phyloP scores from a whole-genome alignment of 495 filamentous ascomycete genomes.

The Penicillium macrosclerotiorum region DNA sequence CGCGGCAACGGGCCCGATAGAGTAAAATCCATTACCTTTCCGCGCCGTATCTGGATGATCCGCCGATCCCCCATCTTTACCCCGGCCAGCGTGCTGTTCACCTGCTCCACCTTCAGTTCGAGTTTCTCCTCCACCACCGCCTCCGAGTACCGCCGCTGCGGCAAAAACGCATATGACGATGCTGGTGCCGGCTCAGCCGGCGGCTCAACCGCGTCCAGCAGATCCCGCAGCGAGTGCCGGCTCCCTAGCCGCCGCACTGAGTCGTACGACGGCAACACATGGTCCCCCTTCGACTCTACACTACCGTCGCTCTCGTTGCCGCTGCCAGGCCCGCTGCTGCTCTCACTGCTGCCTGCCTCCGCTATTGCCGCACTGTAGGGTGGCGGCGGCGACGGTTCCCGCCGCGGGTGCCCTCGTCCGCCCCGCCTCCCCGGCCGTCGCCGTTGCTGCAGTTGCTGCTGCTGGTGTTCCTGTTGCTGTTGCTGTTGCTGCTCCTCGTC shows the following conservation, averaged over 20 bases:
- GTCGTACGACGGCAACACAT: slow-evolving; percentile 3
- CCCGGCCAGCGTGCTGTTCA: slow-evolving; percentile 6
- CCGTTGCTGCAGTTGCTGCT: no score
- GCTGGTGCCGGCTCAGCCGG: slow-evolving; percentile 23
- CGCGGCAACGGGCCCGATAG: slow-evolving; percentile 9
- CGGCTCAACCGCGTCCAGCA: slow-evolving; percentile 26
- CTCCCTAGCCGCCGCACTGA: neutral
- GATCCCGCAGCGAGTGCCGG: slow-evolving; percentile 14
- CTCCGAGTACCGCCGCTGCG: slow-evolving; percentile 7
- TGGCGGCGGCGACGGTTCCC: neutral
- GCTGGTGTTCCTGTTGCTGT: neutral
- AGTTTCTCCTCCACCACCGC: slow-evolving; percentile 9
- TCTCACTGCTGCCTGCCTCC: no score
- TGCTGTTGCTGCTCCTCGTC: neutral
- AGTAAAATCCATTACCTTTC: slow-evolving; percentile 14
- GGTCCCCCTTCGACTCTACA: no score
- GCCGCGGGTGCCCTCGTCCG: neutral
- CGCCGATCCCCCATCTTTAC: slow-evolving; percentile 24
- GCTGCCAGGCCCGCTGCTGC: no score
- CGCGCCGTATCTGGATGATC: slow-evolving; percentile 19
- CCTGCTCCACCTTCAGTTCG: slow-evolving; percentile 18
- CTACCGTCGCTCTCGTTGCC: no score
- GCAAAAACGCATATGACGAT: slow-evolving; percentile 7
- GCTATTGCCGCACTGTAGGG: slow-evolving; percentile 2
- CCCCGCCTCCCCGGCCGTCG: no score